phyloP scores from a whole-genome alignment of 83 land plant species.

The Diphasiastrum complanatum region DNA sequence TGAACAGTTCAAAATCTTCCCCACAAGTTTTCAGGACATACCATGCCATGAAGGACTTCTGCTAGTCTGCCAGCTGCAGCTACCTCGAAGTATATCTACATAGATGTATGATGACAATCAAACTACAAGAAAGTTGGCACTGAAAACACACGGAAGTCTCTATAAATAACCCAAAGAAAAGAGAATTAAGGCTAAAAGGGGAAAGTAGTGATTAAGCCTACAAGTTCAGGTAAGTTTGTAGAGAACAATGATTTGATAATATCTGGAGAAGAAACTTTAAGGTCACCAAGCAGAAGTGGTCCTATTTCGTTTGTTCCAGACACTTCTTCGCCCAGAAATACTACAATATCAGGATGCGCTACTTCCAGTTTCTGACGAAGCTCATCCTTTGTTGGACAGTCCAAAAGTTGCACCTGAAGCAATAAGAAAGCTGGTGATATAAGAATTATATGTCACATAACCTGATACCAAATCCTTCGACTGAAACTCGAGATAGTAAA shows the following conservation, averaged over 20 bases:
- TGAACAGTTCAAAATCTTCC: background rate
- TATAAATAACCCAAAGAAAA: background rate
- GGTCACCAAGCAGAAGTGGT: conserved; percentile 26
- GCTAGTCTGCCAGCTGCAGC: conserved; percentile 27
- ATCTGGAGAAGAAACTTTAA: conserved; percentile 17
- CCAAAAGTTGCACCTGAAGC: conserved; percentile 31
- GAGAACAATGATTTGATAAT: conserved; percentile 19
- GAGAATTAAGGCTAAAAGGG: no score
- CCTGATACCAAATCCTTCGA: no score
- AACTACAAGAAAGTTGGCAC: background rate
- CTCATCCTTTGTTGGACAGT: conserved; percentile 32
- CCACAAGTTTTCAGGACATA: conserved; percentile 1
- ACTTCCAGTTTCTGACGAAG: conserved; percentile 25
- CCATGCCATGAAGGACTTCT: conserved; percentile 29
- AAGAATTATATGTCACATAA: no score
- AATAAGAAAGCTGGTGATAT: no score
- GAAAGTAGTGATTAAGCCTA: no score
- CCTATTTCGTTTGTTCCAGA: conserved; percentile 34
- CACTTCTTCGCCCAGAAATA: conserved; percentile 18
- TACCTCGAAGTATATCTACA: conserved; percentile 33
- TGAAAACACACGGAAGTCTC: background rate
- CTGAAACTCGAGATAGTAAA: no score
- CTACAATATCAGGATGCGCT: conserved; percentile 30
- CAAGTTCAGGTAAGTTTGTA: conserved; percentile 31
- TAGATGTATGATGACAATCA: background rate